A percentile compares a stretch with the other conserved stretches of the same genome.
phyloP scores from a whole-genome alignment of 1,284 basidiomycete species.

The Melanopsichium pennsylvanicum region DNA sequence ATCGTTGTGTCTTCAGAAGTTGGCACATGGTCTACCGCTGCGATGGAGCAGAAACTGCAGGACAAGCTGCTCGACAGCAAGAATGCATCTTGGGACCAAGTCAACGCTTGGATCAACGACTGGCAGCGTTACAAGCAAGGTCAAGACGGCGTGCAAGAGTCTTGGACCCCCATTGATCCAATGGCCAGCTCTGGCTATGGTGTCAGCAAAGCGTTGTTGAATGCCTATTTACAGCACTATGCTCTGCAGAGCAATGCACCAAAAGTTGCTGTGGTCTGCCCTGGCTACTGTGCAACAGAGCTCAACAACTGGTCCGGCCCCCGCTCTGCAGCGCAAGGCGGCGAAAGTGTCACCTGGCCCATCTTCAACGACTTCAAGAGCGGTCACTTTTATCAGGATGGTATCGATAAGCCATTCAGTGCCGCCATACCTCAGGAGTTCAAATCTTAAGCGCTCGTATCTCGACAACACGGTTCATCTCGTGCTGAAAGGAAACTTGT shows the following conservation, averaged over 20 bases:
- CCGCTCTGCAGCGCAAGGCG: slow-evolving; percentile 6
- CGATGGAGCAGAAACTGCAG: neutral
- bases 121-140: slow-evolving; percentile 6
- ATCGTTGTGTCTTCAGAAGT: slow-evolving; percentile 22
- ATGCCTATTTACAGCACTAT: slow-evolving; percentile 9
- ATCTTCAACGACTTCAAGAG: slow-evolving; percentile 13
- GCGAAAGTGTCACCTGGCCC: slow-evolving; percentile 20
- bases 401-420: neutral
- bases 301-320: slow-evolving; percentile 4
- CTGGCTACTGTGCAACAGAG: slow-evolving; percentile 19
- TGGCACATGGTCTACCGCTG: slow-evolving; percentile 1
- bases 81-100: neutral
- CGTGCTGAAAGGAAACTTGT: too few relatives aligned
- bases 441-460: too few relatives aligned
- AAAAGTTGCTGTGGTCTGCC: slow-evolving; percentile 11
- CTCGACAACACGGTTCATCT: too few relatives aligned
- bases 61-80: slow-evolving; percentile 1
- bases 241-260: neutral
- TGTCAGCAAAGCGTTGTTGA: slow-evolving; percentile 12
- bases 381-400: slow-evolving; percentile 17
- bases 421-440: too few relatives aligned
- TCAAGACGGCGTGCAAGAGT: neutral
- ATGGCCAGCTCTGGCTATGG: slow-evolving; percentile 1
- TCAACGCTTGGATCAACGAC: slow-evolving; percentile 9
- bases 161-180: neutral